These are phyloP conservation scores for Chamaenerion angustifolium DNA, from an alignment of 345 rosid species.

Conservation along the genomic window DNA sequence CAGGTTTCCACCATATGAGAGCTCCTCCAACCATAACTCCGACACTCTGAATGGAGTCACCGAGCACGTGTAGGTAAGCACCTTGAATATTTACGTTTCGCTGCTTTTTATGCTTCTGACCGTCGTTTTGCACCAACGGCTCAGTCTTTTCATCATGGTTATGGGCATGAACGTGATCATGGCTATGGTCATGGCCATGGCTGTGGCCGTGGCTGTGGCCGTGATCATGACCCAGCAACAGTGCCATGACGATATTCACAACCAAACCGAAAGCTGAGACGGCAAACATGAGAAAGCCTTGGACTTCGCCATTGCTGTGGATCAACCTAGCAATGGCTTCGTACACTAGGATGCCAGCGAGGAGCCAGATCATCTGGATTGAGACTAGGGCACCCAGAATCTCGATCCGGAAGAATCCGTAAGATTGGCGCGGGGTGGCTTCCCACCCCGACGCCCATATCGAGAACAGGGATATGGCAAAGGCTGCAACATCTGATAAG, in stretches of 20 bases:
- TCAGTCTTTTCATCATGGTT: constrained; percentile 9
- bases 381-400: constrained; percentile 53
- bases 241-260: constrained; percentile 46
- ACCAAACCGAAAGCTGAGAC: constrained; percentile 47
- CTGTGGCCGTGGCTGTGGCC: constrained; percentile 13
- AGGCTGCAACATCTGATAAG: constrained; percentile 54
- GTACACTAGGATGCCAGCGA: constrained; percentile 53
- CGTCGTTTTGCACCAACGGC: constrained; percentile 21
- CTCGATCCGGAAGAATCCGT: constrained; percentile 54
- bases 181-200: constrained; percentile 9
- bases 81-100: constrained; percentile 50
- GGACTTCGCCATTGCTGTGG: constrained; percentile 34
- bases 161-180: neutral
- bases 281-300: constrained; percentile 51
- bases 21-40: constrained; percentile 74
- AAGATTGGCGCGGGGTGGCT: constrained; percentile 52
- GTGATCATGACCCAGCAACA: constrained; percentile 46
- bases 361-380: constrained; percentile 63
- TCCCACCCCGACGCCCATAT: constrained; percentile 69
- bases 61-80: constrained; percentile 59
- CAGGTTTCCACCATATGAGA: constrained; percentile 51
- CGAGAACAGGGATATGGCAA: constrained; percentile 54
- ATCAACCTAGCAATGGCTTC: constrained; percentile 52
- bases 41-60: constrained; percentile 62
- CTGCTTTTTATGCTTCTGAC: constrained; percentile 22